Conservation (phyloP, 2,329 filamentous ascomycete genomes). For the Apiospora pterosperma region DNA sequence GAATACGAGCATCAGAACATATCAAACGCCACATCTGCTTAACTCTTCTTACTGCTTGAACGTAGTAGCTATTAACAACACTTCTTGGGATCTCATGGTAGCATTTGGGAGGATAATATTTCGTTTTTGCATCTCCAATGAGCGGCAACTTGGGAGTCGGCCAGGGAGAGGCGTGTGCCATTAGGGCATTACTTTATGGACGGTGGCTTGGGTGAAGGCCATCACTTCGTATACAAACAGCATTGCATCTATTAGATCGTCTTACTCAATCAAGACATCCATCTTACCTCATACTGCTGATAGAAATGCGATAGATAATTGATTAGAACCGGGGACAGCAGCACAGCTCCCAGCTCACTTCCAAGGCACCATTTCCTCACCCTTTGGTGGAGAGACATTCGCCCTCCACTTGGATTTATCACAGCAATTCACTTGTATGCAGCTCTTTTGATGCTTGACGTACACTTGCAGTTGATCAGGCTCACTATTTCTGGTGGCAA, state of each 20-base stretch:
- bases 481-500: too few relatives aligned
- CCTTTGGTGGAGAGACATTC: too few relatives aligned
- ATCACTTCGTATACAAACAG: background rate
- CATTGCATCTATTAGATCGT: background rate
- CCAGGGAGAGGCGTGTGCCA: background rate
- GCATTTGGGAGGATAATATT: background rate
- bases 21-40: background rate
- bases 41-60: background rate
- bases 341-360: too few relatives aligned
- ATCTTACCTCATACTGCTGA: background rate
- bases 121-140: background rate
- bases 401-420: too few relatives aligned
- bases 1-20: background rate
- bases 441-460: too few relatives aligned
- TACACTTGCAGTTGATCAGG: too few relatives aligned
- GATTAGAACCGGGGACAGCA: too few relatives aligned
- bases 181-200: background rate
- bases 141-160: background rate
- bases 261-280: background rate
- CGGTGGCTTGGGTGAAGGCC: background rate
- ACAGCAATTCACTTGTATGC: too few relatives aligned
- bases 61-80: background rate
- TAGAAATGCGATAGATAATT: too few relatives aligned
- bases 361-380: too few relatives aligned
- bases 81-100: background rate